Evolutionary conservation across 2,329 filamentous ascomycete species (phyloP).

Genomic region (Exophiala spinifera): DNA sequence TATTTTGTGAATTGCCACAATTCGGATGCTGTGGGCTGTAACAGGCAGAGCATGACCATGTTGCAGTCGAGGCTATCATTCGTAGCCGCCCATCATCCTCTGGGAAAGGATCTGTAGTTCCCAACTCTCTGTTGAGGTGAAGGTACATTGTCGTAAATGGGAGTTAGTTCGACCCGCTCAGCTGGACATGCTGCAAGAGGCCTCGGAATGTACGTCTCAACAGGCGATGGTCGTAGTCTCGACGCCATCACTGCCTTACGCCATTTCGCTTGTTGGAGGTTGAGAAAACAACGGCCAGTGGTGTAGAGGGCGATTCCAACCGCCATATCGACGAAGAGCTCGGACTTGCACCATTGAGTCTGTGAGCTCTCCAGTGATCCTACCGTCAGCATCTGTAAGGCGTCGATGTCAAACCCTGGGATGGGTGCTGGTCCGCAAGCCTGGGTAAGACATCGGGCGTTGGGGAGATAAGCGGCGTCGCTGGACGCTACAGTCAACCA

Average conservation of each 20-base stretch:
- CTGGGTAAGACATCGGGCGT: not conserved
- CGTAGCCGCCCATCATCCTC: not conserved
- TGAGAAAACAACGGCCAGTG: not conserved
- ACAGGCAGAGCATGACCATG: not conserved
- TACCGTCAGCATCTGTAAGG: not conserved
- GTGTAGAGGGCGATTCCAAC: not conserved
- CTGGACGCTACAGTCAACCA: slow-evolving; percentile 3
- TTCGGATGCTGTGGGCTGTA: not conserved
- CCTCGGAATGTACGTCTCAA: not conserved
- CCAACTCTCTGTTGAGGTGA: not conserved
- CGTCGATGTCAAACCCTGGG: not conserved
- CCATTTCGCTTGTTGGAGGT: not conserved
- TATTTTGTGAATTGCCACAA: too few relatives aligned
- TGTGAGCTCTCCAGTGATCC: not conserved
- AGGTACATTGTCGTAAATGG: not conserved
- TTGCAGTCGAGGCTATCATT: not conserved
- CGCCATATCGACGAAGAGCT: not conserved
- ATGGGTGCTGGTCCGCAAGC: not conserved
- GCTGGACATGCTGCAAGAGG: not conserved
- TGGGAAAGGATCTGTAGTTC: not conserved
- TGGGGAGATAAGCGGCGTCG: not conserved
- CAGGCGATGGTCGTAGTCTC: not conserved
- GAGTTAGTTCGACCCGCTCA: not conserved
- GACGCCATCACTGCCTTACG: too few relatives aligned
- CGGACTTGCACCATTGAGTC: not conserved